Evolutionary conservation across 139 green algal genomes (phyloP), one percentile per base, ranked within the genome.

Genomic region (Chlorella sp.): DNA sequence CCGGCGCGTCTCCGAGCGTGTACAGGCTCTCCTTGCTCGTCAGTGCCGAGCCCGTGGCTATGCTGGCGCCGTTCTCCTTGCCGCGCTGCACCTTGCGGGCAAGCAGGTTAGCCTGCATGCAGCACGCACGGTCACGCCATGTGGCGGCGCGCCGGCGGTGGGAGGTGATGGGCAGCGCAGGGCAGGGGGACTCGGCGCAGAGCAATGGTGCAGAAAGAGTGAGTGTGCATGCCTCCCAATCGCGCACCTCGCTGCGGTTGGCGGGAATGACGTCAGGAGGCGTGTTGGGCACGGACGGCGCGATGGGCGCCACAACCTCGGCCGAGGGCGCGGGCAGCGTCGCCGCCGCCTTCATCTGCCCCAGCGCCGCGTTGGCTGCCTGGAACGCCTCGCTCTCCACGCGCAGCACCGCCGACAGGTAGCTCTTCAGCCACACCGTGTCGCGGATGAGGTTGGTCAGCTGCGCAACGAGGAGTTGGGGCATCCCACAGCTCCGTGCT

Each of bases 371-470:
- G 58, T 87, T 85, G 64, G 80, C 80, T n/a, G 60, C 64, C 67
- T 79, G 70, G 76, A 89, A 90, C 12, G 83, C 81, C 70, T 91
- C 87, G 29, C 79, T 82, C 79, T 93, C 77, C 41, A 97, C 56
- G 43, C 86, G 84, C 77, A 90, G 86, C 50, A 90, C 85, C 40
- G 79, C 72, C 55, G 86, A 88, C 27, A 94, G 83, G 82, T 96
- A 96, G 58, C 84, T 85, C 48, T 93, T 92, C 46, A 97, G 85
- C 77, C 92, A 93, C 4, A 89, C 84, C 9, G 88, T 94, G 80
- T 97, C 92, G 48, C 89, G 85, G 71, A 95, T 93, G 31, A 97
- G 81, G 61, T 91, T 91, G 74, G 87, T 90, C 31, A 97, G 84
- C 60, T n/a, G n/a, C n/a, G n/a, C n/a, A n/a, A n/a, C n/a, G n/a